These are phyloP conservation scores for Diplodia seriata DNA, from an alignment of 2,329 filamentous ascomycete genomes.

Conservation along the genomic window DNA sequence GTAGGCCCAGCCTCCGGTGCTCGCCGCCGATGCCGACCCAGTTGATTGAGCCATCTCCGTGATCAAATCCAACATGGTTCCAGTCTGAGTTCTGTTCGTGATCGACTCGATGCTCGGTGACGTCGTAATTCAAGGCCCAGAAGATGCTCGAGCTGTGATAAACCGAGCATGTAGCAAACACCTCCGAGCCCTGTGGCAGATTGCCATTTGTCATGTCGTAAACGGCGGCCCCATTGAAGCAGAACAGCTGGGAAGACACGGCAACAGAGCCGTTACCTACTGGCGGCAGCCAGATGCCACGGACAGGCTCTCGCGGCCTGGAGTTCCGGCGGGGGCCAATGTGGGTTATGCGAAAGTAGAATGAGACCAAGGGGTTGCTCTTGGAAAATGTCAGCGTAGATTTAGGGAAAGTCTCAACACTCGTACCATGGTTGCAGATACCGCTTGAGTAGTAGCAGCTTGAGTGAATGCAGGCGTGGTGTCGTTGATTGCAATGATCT, in stretches of 20 bases:
- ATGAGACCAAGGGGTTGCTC: background rate
- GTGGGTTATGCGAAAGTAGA: conserved; percentile 12
- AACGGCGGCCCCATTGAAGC: conserved; percentile 12
- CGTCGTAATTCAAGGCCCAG: conserved; percentile 30
- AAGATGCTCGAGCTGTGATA: conserved; percentile 16
- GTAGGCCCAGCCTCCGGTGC: background rate
- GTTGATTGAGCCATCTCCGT: background rate
- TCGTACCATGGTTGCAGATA: conserved; percentile 7
- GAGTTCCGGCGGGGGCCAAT: background rate
- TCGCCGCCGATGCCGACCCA: conserved; percentile 18
- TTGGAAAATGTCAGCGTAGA: background rate
- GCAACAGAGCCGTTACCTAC: background rate
- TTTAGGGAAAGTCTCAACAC: no score
- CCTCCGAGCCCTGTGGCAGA: background rate
- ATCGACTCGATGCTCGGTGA: background rate
- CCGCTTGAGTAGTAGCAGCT: background rate
- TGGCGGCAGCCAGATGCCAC: conserved; percentile 15
- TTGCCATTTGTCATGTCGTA: background rate
- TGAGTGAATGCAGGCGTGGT: background rate
- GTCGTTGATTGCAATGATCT: conserved; percentile 1
- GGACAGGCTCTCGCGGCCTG: background rate
- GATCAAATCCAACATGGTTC: conserved; percentile 18
- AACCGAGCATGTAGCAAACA: conserved; percentile 4
- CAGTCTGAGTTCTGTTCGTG: conserved; percentile 8
- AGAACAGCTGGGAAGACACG: background rate